Percentiles rank a stretch among this genome's conserved stretches.
phyloP scores from a whole-genome alignment of 331 rosid species.

The Arachis monticola region DNA sequence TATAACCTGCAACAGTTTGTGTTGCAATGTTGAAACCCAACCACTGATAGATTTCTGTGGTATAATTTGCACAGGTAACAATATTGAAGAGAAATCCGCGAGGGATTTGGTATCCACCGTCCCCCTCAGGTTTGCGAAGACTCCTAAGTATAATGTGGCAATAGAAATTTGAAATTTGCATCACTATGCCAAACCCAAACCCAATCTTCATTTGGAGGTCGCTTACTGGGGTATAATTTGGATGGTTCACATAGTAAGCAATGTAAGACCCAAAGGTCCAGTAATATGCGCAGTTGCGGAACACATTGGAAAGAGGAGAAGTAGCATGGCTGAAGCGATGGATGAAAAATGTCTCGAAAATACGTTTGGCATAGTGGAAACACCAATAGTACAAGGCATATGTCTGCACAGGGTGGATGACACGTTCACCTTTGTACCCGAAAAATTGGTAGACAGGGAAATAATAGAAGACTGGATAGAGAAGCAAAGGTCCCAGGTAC shows the following conservation, averaged over 20 bases:
- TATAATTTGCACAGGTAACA: slow-evolving; percentile 96
- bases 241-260: slow-evolving; percentile 92
- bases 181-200: slow-evolving; percentile 74
- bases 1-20: slow-evolving; percentile 87
- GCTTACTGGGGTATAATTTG: slow-evolving; percentile 78
- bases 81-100: slow-evolving; percentile 87
- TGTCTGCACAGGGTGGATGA: slow-evolving; percentile 81
- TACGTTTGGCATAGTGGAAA: slow-evolving; percentile 91
- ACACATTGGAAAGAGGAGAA: slow-evolving; percentile 91
- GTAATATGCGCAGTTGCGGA: slow-evolving; percentile 93
- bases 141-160: slow-evolving; percentile 85
- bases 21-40: slow-evolving; percentile 95
- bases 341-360: slow-evolving; percentile 88
- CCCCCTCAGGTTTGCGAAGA: slow-evolving; percentile 79
- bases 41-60: slow-evolving; percentile 99
- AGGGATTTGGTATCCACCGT: slow-evolving; percentile 95
- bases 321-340: slow-evolving; percentile 99
- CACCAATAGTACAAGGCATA: slow-evolving; percentile 96
- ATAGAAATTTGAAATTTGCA: slow-evolving; percentile 76
- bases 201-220: slow-evolving; percentile 97
- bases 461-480: slow-evolving; percentile 91
- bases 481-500: slow-evolving; percentile 91
- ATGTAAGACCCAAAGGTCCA: slow-evolving; percentile 85
- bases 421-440: slow-evolving; percentile 81
- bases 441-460: slow-evolving; percentile 72